phyloP scores from a whole-genome alignment of 2,329 filamentous ascomycete species.

The Epichloe sp. region DNA sequence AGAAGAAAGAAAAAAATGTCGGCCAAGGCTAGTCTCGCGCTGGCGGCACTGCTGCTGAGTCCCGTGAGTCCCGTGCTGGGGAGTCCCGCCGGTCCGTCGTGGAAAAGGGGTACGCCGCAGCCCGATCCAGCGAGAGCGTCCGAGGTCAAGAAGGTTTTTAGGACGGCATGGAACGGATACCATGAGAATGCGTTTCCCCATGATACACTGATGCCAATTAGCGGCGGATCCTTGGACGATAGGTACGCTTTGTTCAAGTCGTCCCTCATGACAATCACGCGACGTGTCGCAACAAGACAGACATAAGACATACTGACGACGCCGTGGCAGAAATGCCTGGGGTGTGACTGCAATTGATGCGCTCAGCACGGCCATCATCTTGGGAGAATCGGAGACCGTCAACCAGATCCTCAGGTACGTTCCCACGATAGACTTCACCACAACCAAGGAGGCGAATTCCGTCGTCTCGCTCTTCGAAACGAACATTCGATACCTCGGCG shows the following conservation, averaged over 20 bases:
- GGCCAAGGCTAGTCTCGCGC: background rate
- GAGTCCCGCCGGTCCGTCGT: background rate
- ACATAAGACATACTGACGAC: background rate
- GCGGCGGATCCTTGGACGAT: slow-evolving; percentile 52
- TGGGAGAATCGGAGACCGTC: slow-evolving; percentile 57
- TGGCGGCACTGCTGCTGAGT: background rate
- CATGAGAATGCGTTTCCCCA: slow-evolving; percentile 61
- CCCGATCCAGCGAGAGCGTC: background rate
- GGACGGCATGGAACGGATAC: slow-evolving; percentile 60
- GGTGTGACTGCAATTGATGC: slow-evolving; percentile 73
- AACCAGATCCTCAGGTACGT: slow-evolving; percentile 59
- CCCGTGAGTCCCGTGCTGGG: background rate
- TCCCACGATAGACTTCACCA: slow-evolving; percentile 55
- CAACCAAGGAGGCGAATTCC: slow-evolving; percentile 29
- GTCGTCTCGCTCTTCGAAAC: slow-evolving; percentile 75
- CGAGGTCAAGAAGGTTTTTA: slow-evolving; percentile 51
- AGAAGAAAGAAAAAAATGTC: background rate
- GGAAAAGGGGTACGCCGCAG: background rate
- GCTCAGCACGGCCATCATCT: slow-evolving; percentile 65
- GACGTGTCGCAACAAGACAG: no score
- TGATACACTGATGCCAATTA: slow-evolving; percentile 59
- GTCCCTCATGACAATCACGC: background rate
- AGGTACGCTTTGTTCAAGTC: slow-evolving; percentile 34
- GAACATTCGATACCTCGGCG: slow-evolving; percentile 77
- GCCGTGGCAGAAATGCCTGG: slow-evolving; percentile 57